phyloP scores from a whole-genome alignment of 2,329 filamentous ascomycete species.

The Coniosporium tulheliwenetii region DNA sequence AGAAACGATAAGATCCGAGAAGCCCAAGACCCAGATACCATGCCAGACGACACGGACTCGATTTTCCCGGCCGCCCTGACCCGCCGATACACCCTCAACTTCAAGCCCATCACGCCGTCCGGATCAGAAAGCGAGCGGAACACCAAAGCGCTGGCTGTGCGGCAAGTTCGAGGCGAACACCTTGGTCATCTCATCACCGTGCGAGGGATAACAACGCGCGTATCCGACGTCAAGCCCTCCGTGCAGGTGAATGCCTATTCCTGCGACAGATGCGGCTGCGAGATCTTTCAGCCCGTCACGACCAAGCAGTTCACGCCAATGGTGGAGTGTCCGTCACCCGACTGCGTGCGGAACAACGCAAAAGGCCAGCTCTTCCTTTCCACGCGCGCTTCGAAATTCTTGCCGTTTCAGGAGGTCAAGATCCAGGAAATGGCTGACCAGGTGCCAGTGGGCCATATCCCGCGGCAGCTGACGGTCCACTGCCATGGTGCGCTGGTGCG shows the following conservation, averaged over 20 bases:
- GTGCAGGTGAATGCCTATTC: conserved; percentile 98
- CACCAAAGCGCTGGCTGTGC: conserved; percentile 64
- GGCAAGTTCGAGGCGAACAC: conserved; percentile 84
- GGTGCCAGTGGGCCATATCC: conserved; percentile 94
- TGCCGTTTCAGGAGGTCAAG: conserved; percentile 96
- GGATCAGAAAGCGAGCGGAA: conserved; percentile 44
- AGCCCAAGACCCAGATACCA: conserved; percentile 33
- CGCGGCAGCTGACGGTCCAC: conserved; percentile 74
- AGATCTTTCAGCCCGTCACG: conserved; percentile 92
- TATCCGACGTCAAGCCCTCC: conserved; percentile 93
- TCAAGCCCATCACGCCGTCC: conserved; percentile 74
- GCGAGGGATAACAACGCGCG: conserved; percentile 82
- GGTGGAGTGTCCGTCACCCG: conserved; percentile 72
- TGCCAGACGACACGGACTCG: conserved; percentile 51
- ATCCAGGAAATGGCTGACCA: conserved; percentile 99
- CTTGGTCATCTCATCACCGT: conserved; percentile 88
- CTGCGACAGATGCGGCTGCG: conserved; percentile 88
- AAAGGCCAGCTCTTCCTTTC: conserved; percentile 90
- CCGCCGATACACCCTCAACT: conserved; percentile 85
- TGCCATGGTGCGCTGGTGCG: conserved; percentile 78
- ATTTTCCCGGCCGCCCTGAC: conserved; percentile 87
- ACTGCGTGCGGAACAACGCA: conserved; percentile 78
- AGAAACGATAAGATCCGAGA: conserved; percentile 60
- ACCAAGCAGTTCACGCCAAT: conserved; percentile 85
- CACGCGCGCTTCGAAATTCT: conserved; percentile 89